Conservation (phyloP, 2,329 filamentous ascomycete genomes). For the Graphium sp. region DNA sequence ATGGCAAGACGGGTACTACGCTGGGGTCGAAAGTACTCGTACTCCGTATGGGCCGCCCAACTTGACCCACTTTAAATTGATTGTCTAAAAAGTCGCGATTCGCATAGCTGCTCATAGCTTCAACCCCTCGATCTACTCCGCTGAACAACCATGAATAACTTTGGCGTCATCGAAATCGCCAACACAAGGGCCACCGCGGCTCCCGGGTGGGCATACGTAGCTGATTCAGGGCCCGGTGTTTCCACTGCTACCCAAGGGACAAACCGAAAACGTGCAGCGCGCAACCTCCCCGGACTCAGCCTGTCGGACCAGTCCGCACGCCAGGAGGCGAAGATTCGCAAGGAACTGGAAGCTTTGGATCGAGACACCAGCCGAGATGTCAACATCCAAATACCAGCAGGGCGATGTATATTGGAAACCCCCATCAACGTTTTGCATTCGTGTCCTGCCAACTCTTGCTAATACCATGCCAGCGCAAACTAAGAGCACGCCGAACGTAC, state of each 20-base stretch:
- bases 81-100: too few relatives aligned
- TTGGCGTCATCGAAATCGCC: conserved; percentile 71
- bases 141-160: conserved; percentile 42
- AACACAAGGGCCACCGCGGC: conserved; percentile 50
- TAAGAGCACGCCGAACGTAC: conserved; percentile 52
- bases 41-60: too few relatives aligned
- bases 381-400: conserved; percentile 47
- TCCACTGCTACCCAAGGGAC: conserved; percentile 27
- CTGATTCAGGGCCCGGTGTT: conserved; percentile 47
- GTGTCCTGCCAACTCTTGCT: conserved; percentile 1
- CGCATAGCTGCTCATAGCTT: too few relatives aligned
- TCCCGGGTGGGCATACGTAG: conserved; percentile 86
- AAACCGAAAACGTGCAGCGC: conserved; percentile 56
- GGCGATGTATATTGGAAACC: too few relatives aligned
- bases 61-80: too few relatives aligned
- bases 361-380: conserved; percentile 61
- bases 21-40: too few relatives aligned
- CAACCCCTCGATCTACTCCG: too few relatives aligned
- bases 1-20: too few relatives aligned
- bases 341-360: conserved; percentile 70
- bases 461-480: conserved; percentile 16
- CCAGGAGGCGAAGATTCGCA: conserved; percentile 65
- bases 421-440: too few relatives aligned
- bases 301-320: conserved; percentile 58
- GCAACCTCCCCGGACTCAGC: conserved; percentile 33